Evolutionary conservation across 345 rosid genomes (phyloP).

Genomic region (Eutrema yunnanense): DNA sequence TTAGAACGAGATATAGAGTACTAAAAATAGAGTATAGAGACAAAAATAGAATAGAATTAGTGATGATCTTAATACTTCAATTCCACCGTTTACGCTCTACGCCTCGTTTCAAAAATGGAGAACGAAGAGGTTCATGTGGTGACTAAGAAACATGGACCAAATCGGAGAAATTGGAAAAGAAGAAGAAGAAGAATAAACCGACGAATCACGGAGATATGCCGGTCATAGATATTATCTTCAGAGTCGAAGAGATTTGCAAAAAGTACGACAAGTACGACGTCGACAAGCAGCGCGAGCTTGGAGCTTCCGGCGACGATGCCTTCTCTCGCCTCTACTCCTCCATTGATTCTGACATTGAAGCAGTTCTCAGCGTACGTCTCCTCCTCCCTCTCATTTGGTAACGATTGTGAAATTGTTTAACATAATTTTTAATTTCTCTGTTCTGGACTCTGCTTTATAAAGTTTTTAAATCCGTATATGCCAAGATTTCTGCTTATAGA

Average conservation of each 20-base stretch:
- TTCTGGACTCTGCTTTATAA: neutral
- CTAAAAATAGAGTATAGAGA: too few species aligned
- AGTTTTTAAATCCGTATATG: too few species aligned
- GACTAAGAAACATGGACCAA: neutral
- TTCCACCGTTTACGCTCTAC: slow-evolving; percentile 30
- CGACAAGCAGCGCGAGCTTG: slow-evolving; percentile 56
- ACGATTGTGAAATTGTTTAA: neutral
- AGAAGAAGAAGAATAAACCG: neutral
- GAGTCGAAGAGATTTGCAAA: slow-evolving; percentile 79
- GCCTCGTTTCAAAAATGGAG: slow-evolving; percentile 25
- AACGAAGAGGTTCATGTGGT: neutral
- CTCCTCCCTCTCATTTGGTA: neutral
- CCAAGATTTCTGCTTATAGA: neutral
- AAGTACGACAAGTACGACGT: slow-evolving; percentile 71
- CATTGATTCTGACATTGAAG: slow-evolving; percentile 51
- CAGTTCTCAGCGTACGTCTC: slow-evolving; percentile 37
- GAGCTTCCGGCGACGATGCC: slow-evolving; percentile 60
- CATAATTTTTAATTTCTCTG: neutral
- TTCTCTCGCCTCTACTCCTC: slow-evolving; percentile 53
- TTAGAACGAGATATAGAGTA: too few species aligned
- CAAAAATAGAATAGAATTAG: too few species aligned
- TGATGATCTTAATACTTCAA: neutral
- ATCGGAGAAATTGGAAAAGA: slow-evolving; percentile 5
- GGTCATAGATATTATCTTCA: slow-evolving; percentile 58
- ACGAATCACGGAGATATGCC: slow-evolving; percentile 34